Percentiles rank a stretch among this genome's conserved stretches.
Conservation (phyloP, 2,329 filamentous ascomycete genomes). For the Colletotrichum sp. region DNA sequence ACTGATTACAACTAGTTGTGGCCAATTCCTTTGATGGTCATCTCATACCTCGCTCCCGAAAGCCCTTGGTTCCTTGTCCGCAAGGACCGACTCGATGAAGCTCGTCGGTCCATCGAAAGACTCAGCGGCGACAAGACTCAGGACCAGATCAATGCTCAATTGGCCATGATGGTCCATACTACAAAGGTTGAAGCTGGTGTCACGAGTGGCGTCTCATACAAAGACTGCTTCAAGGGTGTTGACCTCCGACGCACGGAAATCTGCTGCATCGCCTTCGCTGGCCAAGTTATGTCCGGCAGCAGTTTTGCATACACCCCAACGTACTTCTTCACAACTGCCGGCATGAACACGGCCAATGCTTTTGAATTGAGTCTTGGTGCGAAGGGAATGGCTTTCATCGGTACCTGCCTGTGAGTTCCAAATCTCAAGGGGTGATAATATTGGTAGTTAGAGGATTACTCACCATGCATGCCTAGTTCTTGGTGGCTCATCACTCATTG, state of each 20-base stretch:
- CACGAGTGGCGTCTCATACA: slow-evolving; percentile 45
- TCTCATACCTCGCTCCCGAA: slow-evolving; percentile 43
- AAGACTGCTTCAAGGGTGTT: slow-evolving; percentile 51
- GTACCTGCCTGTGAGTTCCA: slow-evolving; percentile 32
- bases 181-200: slow-evolving; percentile 47
- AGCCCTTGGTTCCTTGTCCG: slow-evolving; percentile 50
- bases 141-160: slow-evolving; percentile 10
- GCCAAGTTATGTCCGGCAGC: slow-evolving; percentile 45
- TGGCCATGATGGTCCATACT: slow-evolving; percentile 32
- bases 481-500: slow-evolving; percentile 46
- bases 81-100: slow-evolving; percentile 37
- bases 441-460: neutral
- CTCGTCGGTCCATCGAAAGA: slow-evolving; percentile 33
- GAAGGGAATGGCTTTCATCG: slow-evolving; percentile 41
- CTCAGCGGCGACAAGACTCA: slow-evolving; percentile 29
- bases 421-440: neutral
- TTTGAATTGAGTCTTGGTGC: slow-evolving; percentile 48
- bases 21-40: slow-evolving; percentile 41
- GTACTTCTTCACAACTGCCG: slow-evolving; percentile 52
- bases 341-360: slow-evolving; percentile 39
- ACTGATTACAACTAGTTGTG: slow-evolving; percentile 25
- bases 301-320: slow-evolving; percentile 45
- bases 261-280: slow-evolving; percentile 42
- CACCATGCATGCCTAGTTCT: slow-evolving; percentile 41
- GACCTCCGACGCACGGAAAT: slow-evolving; percentile 52